Base-by-base conservation (phyloP, 768 basidiomycete species). In the Epithele typhae region DNA sequence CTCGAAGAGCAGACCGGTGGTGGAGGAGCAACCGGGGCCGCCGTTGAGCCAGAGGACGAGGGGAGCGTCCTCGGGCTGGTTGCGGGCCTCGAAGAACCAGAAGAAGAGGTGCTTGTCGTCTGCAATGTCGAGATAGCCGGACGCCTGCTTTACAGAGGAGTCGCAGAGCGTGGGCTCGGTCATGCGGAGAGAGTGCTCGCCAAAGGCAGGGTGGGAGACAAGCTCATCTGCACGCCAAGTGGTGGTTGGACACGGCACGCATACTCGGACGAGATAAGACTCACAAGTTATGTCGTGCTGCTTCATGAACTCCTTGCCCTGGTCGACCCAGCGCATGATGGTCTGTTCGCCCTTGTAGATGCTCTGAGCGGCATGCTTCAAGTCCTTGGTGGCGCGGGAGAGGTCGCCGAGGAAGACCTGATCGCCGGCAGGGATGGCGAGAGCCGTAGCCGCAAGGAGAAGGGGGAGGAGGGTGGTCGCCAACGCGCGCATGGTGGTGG, bases 1-100 rank as follows among this genome's bases (percentile, higher is more conserved):
- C 61, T 97, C 93, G 56, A 95, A 91, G 14, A 98, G 72, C 19
- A 96, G 77, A 9, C 94, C 94, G 1, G 89, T 87, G 8, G 59
- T 56, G 3, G 65, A 66, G 18, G 64, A 65, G 51, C 67, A 68
- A 1, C 69, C 68, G 2, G 70, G 70, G 17, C 85, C 84, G 25
- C 89, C 89, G 53, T 90, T 91, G n/a, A 91, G 71, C 94, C 94
- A 96, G 38, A 96, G 72, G 8, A 94, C 74, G 2, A 97, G 75
- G 4, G 93, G 94, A 5, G 87, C 92, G 43, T 79, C 72, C 41
- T 76, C 67, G 0, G 95, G 93, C 15, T 78, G 73, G 44, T 68
- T 70, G 27, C 93, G 76, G 1, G 87, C 80, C 67, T 96, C 94
- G 56, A 97, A 92, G 76, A 91, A 92, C 87, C 78, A 81, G 68